Evolutionary conservation across 2,329 filamentous ascomycete genomes (phyloP).

Genomic region (Trichophyton schoenleinii): DNA sequence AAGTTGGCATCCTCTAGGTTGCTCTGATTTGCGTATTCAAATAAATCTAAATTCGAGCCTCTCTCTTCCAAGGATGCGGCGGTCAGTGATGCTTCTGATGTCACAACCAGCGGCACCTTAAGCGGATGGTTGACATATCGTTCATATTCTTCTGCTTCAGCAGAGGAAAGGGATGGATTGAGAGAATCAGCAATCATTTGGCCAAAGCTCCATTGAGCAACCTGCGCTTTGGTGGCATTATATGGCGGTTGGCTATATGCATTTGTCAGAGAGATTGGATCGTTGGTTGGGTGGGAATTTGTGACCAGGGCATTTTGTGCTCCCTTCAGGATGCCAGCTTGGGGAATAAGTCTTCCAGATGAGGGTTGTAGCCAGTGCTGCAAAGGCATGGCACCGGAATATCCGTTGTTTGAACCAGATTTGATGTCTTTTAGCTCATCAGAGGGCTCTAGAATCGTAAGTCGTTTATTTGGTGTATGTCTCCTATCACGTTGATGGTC

Average conservation of each 20-base stretch:
- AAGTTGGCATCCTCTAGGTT: slow-evolving; percentile 46
- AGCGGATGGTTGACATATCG: slow-evolving; percentile 83
- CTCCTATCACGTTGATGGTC: slow-evolving; percentile 49
- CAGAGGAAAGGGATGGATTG: slow-evolving; percentile 63
- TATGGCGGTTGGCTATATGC: neutral
- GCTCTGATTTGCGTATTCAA: slow-evolving; percentile 64
- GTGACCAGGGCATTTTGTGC: neutral
- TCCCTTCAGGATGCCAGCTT: slow-evolving; percentile 22
- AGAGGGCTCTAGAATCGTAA: slow-evolving; percentile 53
- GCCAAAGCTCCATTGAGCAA: slow-evolving; percentile 57
- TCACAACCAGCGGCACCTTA: slow-evolving; percentile 58
- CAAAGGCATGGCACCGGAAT: slow-evolving; percentile 19
- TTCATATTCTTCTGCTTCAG: slow-evolving; percentile 74
- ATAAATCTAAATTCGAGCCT: slow-evolving; percentile 50
- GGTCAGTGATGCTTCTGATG: slow-evolving; percentile 30
- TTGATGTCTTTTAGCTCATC: slow-evolving; percentile 33
- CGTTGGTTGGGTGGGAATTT: neutral
- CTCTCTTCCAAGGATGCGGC: slow-evolving; percentile 25
- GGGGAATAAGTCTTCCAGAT: slow-evolving; percentile 22
- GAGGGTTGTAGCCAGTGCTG: slow-evolving; percentile 13
- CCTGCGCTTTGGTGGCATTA: slow-evolving; percentile 59
- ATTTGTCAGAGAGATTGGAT: neutral
- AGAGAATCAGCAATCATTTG: slow-evolving; percentile 77
- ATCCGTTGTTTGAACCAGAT: slow-evolving; percentile 15
- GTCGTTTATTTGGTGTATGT: slow-evolving; percentile 48